Base-by-base conservation (phyloP, 2,329 filamentous ascomycete genomes). In the Coniochaeta prunicola region DNA sequence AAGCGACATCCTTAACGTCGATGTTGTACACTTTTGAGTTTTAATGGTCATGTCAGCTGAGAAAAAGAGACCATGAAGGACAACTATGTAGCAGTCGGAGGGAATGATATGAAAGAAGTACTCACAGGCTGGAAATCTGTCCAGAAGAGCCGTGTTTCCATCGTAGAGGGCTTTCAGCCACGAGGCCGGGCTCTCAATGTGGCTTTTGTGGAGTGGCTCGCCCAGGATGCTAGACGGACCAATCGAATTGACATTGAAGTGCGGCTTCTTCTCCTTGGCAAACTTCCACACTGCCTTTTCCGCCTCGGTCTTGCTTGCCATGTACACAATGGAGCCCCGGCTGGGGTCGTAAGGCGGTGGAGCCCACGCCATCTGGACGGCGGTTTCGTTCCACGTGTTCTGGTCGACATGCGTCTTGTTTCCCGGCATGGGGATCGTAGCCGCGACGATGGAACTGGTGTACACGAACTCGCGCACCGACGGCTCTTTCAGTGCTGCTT, bases 391-490 rank as follows among this genome's bases (percentile, higher is more conserved):
- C 58, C 58, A 64, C 56, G 59, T 58, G 53, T 58, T 7, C 59
- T 61, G 17, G 38, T 64, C 62, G 19, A 64, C 50, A 30, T 64
- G 61, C 8, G 53, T 55, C 10, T 13, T 15, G 53, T 55, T 55
- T 2, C 53, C 53, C 4, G 64, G 63, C 4, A 64, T 57, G 2
- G 64, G 61, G 3, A 58, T 63, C 2, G 67, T 55, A 2, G 57
- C 58, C 1, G 68, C 62, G 1, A 64, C 63, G 0, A 70, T 68
- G 1, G 73, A 75, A 8, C 70, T 73, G 0, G 74, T 76, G 28
- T 73, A 60, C 4, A 79, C 71, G 28, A 79, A 72, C 1, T 74
- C 68, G 58, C 70, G 72, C 0, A 80, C 66, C 3, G 65, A 67
- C 0, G 71, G 60, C 26, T 71, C 67, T 0, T 59, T 61, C n/a